Conservation (phyloP, 2,329 filamentous ascomycete species). For the Colletotrichum musae region DNA sequence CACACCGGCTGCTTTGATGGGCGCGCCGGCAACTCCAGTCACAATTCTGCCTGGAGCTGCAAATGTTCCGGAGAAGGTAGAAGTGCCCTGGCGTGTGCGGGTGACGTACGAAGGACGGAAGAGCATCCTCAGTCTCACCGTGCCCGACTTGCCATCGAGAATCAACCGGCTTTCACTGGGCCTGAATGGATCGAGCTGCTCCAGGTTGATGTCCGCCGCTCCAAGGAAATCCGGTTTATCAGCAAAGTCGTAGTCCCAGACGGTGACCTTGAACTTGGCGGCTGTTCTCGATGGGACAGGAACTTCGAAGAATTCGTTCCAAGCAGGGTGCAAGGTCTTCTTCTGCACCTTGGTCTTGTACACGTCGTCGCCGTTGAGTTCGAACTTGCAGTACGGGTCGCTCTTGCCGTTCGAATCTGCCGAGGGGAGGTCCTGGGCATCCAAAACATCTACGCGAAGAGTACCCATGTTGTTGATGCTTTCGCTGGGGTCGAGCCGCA, state of each 20-base stretch:
- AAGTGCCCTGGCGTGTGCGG: constrained; percentile 88
- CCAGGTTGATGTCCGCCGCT: constrained; percentile 80
- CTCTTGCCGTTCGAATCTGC: constrained; percentile 97
- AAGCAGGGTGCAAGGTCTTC: constrained; percentile 94
- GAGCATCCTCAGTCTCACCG: constrained; percentile 84
- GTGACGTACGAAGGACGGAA: constrained; percentile 96
- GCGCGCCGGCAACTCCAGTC: constrained; percentile 83
- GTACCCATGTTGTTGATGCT: constrained; percentile 99
- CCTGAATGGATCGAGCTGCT: constrained; percentile 87
- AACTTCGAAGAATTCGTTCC: constrained; percentile 97
- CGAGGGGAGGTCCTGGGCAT: constrained; percentile 88
- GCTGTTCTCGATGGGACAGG: constrained; percentile 86
- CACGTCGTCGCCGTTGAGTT: constrained; percentile 88
- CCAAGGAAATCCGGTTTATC: constrained; percentile 96
- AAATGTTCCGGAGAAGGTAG: constrained; percentile 94
- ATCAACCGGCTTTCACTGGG: constrained; percentile 80
- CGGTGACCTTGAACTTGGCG: constrained; percentile 84
- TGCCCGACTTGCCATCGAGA: constrained; percentile 91
- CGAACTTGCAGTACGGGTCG: constrained; percentile 96
- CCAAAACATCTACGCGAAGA: constrained; percentile 92
- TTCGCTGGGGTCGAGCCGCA: constrained; percentile 93
- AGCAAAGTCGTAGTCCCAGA: constrained; percentile 97
- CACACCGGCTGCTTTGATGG: constrained; percentile 87
- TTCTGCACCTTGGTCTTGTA: constrained; percentile 97
- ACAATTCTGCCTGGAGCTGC: constrained; percentile 90